Percentiles rank a stretch among this genome's conserved stretches.
These are phyloP conservation scores for Pilobolus umbonatus DNA, from an alignment of 192 early-diverging fungal genomes.

Conservation along the genomic window DNA sequence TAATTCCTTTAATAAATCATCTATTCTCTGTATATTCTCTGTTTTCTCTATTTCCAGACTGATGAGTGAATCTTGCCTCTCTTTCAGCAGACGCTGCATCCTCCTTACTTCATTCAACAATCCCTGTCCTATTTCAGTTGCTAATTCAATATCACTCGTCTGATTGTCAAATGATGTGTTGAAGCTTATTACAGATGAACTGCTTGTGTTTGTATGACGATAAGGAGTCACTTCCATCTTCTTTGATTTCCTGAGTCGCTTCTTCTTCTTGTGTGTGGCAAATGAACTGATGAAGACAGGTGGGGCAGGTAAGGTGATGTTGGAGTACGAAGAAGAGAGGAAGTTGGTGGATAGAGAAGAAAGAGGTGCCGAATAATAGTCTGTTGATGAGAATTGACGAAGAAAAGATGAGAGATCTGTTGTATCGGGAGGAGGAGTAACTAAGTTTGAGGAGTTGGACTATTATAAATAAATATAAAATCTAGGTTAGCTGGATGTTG, in stretches of 20 bases:
- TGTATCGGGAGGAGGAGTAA: no score
- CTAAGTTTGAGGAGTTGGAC: no score
- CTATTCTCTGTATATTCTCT: conserved; percentile 14
- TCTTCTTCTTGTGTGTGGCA: conserved; percentile 10
- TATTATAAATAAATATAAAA: no score
- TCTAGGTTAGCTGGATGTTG: no score
- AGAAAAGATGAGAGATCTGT: no score
- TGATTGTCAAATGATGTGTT: no score
- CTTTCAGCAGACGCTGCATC: conserved; percentile 30
- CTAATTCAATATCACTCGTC: conserved; percentile 32
- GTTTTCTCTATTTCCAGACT: conserved; percentile 19
- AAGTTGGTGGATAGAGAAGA: conserved; percentile 3
- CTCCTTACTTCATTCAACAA: conserved; percentile 32
- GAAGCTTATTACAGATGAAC: no score
- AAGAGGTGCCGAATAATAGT: conserved; percentile 1
- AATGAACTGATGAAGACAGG: conserved; percentile 8
- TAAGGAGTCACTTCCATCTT: no score
- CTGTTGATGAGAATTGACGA: no score
- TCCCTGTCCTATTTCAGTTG: conserved; percentile 34
- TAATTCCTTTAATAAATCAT: conserved; percentile 20
- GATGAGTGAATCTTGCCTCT: conserved; percentile 24
- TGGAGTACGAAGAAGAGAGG: neutral
- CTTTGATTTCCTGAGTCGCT: no score
- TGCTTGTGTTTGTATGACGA: no score
- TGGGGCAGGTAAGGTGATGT: conserved; percentile 3